Conservation (phyloP, 1,284 basidiomycete species). For the Earliella scabrosa region DNA sequence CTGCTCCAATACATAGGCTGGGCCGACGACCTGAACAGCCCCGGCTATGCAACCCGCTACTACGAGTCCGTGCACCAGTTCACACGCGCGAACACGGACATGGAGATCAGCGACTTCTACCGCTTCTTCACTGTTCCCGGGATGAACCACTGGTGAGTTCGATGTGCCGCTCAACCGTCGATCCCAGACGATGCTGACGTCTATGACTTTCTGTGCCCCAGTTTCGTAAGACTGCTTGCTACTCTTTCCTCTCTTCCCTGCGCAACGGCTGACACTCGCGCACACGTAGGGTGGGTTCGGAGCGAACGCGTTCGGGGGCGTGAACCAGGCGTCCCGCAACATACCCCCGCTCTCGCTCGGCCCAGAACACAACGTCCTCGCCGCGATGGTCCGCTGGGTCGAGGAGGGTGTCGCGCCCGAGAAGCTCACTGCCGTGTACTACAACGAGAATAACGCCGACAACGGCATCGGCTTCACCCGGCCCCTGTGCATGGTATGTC, state of each 20-base stretch:
- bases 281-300: slow-evolving; percentile 29
- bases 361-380: slow-evolving; percentile 39
- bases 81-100: slow-evolving; percentile 27
- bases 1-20: slow-evolving; percentile 38
- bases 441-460: slow-evolving; percentile 24
- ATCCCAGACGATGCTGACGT: not conserved
- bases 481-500: slow-evolving; percentile 31
- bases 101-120: slow-evolving; percentile 40
- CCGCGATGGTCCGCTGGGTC: slow-evolving; percentile 46
- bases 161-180: too few relatives aligned
- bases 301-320: slow-evolving; percentile 31
- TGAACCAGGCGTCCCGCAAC: slow-evolving; percentile 25
- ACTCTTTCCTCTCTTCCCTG: not conserved
- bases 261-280: not conserved
- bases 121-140: slow-evolving; percentile 46
- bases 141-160: slow-evolving; percentile 43
- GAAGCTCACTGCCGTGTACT: slow-evolving; percentile 32
- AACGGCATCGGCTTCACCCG: slow-evolving; percentile 30
- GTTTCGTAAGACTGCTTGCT: slow-evolving; percentile 10
- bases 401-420: slow-evolving; percentile 41
- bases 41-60: slow-evolving; percentile 38
- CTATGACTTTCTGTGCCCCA: not conserved
- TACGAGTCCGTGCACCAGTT: slow-evolving; percentile 38
- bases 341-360: slow-evolving; percentile 30
- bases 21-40: slow-evolving; percentile 39